A percentile compares a stretch with the other conserved stretches of the same genome.
phyloP scores from a whole-genome alignment of 1,139 yeast species.

The Meyerozyma sp. region DNA sequence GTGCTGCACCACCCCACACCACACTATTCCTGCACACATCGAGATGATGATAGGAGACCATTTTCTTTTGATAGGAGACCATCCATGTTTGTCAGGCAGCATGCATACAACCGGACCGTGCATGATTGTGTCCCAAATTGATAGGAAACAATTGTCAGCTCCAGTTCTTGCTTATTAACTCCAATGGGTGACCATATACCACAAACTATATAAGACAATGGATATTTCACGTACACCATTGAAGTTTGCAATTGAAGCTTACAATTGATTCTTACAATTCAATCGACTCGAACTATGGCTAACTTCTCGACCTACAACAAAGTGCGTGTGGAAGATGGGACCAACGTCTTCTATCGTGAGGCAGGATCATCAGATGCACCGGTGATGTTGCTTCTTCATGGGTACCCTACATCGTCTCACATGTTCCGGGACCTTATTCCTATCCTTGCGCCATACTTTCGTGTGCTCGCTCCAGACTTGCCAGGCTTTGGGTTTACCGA shows the following conservation, averaged over 20 bases:
- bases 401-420: constrained; percentile 39
- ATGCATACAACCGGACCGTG: too few relatives aligned
- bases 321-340: constrained; percentile 9
- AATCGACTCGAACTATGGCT: not conserved
- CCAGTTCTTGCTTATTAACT: not conserved
- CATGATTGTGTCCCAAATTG: not conserved
- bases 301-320: not conserved
- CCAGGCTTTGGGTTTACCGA: constrained; percentile 40
- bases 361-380: constrained; percentile 27
- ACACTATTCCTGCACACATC: not conserved
- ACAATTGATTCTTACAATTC: not conserved
- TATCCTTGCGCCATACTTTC: constrained; percentile 26
- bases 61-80: not conserved
- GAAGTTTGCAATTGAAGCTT: not conserved
- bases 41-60: not conserved
- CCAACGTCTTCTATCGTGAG: constrained; percentile 30
- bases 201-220: not conserved
- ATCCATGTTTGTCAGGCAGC: not conserved
- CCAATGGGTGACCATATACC: not conserved
- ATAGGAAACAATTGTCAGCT: not conserved
- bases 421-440: constrained; percentile 32
- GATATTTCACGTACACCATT: not conserved
- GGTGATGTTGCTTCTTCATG: constrained; percentile 33
- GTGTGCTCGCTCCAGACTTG: constrained; percentile 40
- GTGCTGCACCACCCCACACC: not conserved